Percentiles rank a stretch among this genome's conserved stretches.
Evolutionary conservation across 208 protist genomes (phyloP).

Genomic region (Tritrichomonas foetus): DNA sequence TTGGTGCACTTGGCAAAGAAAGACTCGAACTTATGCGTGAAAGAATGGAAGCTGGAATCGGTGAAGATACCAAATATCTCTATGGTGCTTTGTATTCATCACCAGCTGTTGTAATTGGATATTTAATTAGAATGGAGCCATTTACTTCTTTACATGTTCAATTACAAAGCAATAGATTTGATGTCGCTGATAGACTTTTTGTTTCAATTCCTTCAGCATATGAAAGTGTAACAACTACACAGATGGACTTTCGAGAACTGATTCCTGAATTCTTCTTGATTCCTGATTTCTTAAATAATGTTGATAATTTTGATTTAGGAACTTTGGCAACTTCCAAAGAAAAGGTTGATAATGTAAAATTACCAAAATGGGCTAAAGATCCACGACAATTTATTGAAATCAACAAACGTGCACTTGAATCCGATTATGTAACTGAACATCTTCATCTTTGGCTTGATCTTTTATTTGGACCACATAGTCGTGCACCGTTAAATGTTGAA

Average conservation of each 20-base stretch:
- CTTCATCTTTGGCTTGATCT: constrained; percentile 68
- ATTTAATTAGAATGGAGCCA: constrained; percentile 47
- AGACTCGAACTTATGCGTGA: background rate
- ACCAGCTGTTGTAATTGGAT: constrained; percentile 47
- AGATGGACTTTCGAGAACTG: constrained; percentile 46
- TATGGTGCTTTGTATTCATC: constrained; percentile 46
- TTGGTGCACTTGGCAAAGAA: constrained; percentile 43
- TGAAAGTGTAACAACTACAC: background rate
- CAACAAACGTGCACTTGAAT: constrained; percentile 61
- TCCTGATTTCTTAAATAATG: constrained; percentile 58
- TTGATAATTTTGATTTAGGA: constrained; percentile 57
- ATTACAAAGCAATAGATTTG: constrained; percentile 30
- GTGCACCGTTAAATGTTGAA: background rate
- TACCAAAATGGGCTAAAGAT: constrained; percentile 47
- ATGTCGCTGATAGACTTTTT: background rate
- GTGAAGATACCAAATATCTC: background rate
- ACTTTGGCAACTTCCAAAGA: too few relatives aligned
- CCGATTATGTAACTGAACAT: constrained; percentile 52
- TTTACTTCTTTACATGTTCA: constrained; percentile 50
- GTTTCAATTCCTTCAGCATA: background rate
- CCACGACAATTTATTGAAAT: constrained; percentile 58
- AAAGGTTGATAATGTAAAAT: constrained; percentile 46
- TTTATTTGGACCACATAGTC: constrained; percentile 64
- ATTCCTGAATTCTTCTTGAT: constrained; percentile 65
- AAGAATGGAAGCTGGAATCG: background rate